Evolutionary conservation across 768 basidiomycete genomes (phyloP), one percentile per base, ranked within the genome.

Genomic region (Amanita rubescens): DNA sequence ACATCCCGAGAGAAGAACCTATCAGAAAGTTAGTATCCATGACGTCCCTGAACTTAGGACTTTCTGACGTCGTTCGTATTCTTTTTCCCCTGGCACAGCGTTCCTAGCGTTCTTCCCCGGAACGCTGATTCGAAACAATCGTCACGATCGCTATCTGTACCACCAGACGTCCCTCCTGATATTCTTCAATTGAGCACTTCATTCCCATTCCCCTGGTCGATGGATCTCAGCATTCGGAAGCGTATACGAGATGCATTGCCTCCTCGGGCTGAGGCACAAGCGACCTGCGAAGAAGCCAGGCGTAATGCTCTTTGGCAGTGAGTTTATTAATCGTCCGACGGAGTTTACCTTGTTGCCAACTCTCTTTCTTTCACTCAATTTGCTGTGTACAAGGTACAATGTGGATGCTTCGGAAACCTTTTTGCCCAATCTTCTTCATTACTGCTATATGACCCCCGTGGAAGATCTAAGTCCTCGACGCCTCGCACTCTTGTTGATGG

Each of bases 271-370:
- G 81, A 83, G 56, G 85, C 85, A 1, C 71, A 76, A 50, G 71
- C 73, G 24, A 75, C 84, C 15, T 85, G 84, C 63, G 74, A 79
- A 55, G 78, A 81, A 66, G 84, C 84, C 35, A 76, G 80, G 51
- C 72, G 71, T 58, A 85, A 86, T 56, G 85, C 84, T 49, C 72
- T 85, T 58, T 86, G 84, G 85, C 85, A 85, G 84, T 85, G 65
- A 60, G 83, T 75, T 59, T 39, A 43, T 55, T 46, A 8, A 30
- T 46, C 30, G 27, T 8, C 24, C 17, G 25, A 17, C 41, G 30
- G 44, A 43, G 41, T 42, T 52, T 58, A 34, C 44, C 37, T 38
- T 57, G 55, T 50, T 43, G 25, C 53, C n/a, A 43, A 49, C 50
- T 43, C 64, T 30, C 8, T 25, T 55, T 14, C 7, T 35, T 19